phyloP scores from a whole-genome alignment of 306 rosid species.

The Adenanthera pavonina region DNA sequence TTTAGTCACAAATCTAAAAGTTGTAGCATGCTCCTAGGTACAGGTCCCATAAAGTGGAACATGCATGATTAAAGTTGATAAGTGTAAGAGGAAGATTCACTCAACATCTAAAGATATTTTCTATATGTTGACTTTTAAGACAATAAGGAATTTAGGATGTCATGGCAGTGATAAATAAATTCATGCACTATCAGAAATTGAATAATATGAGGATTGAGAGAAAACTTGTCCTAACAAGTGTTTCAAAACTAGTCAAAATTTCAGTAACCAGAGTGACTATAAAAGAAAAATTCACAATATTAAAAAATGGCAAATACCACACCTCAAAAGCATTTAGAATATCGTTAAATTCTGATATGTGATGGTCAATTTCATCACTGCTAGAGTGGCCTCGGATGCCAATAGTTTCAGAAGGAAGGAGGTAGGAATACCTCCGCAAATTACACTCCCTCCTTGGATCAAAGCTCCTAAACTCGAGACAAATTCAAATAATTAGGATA shows the following conservation, averaged over 20 bases:
- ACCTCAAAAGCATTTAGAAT: conserved; percentile 83
- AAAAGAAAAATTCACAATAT: conserved; percentile 24
- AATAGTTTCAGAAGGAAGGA: conserved; percentile 81
- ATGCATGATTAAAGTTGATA: background rate
- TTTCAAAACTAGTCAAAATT: conserved; percentile 12
- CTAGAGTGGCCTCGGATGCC: conserved; percentile 69
- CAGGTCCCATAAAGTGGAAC: background rate
- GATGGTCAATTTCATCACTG: conserved; percentile 62
- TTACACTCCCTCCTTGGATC: conserved; percentile 87
- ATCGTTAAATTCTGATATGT: conserved; percentile 76
- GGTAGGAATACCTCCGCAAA: conserved; percentile 79
- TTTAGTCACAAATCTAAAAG: conserved; percentile 5
- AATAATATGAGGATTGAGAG: background rate
- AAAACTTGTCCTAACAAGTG: background rate
- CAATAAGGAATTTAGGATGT: conserved; percentile 12
- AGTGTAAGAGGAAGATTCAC: conserved; percentile 27
- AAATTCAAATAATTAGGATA: conserved; percentile 32
- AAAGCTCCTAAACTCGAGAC: conserved; percentile 64
- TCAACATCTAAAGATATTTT: conserved; percentile 8
- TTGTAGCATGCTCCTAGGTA: conserved; percentile 6
- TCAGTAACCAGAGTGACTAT: conserved; percentile 15
- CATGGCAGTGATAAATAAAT: background rate
- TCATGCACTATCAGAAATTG: conserved; percentile 25
- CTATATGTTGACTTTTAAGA: conserved; percentile 7
- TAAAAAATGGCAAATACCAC: conserved; percentile 16